Base-by-base conservation (phyloP, 352 stramenopile genomes). In the Pythium coloratum region DNA sequence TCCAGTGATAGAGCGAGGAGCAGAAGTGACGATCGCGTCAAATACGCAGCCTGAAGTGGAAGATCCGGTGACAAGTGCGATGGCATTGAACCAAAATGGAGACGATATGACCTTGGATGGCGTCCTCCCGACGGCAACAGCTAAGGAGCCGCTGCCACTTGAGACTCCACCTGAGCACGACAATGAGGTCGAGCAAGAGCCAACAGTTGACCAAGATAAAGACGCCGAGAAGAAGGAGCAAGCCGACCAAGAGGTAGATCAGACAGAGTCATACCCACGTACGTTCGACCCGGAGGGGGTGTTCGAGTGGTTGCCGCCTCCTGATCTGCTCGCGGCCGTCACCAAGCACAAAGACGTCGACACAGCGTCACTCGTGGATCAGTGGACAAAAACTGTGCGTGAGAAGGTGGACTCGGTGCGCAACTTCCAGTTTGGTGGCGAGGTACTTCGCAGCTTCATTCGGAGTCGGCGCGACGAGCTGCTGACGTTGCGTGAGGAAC, bases 231-330 rank as follows among this genome's bases (percentile, higher is more conserved):
- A 65, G 6, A 9, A 9, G 24, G 38, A 33, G 18, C 46, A 34
- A n/a, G 1, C 26, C 12, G 18, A 30, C 6, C 14, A 46, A 13
- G 38, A 62, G 2, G 6, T 26, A 30, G 13, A 18, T 26, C 47
- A 59, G 51, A 14, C 46, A 13, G 5, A 51, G 7, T 2, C 34
- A 9, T n/a, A 44, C 54, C 47, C 63, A 38, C 55, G 59, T 24
- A 34, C 65, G 46, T 66, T 84, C 44, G 71, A 89, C 65, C 63
- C 84, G 0, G 78, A 86, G 20, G 63, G 73, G 6, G 74, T 92
- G 51, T 92, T 92, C 58, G 84, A 90, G 69, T 92, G 84, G 84
- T 64, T 42, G 4, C 80, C 84, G 24, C 69, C 69, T 1, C 12
- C 71, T 3, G 67, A 71, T 0, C 40, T 81, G 20, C 70, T 83